phyloP scores from a whole-genome alignment of 2,329 filamentous ascomycete species.

The Botrytis fabae region DNA sequence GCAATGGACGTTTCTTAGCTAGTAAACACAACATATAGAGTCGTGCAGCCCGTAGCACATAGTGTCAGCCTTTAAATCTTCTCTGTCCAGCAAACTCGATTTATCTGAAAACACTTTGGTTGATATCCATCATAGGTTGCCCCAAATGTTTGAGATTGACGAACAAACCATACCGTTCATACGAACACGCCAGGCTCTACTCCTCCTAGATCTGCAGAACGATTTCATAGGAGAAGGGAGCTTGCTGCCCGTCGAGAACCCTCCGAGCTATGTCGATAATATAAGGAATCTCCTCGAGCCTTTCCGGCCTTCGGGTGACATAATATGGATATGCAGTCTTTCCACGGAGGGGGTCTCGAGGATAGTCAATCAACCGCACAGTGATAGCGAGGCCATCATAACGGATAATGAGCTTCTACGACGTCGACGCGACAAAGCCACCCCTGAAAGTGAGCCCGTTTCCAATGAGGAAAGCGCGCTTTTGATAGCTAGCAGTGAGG shows the following conservation, averaged over 20 bases:
- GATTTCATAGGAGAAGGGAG: slow-evolving; percentile 76
- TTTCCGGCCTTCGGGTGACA: slow-evolving; percentile 70
- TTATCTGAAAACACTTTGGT: background rate
- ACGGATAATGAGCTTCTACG: slow-evolving; percentile 36
- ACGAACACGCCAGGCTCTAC: slow-evolving; percentile 65
- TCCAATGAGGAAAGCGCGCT: slow-evolving; percentile 20
- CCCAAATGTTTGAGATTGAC: slow-evolving; percentile 57
- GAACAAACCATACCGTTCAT: slow-evolving; percentile 56
- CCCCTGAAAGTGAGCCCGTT: slow-evolving; percentile 23
- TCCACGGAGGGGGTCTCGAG: slow-evolving; percentile 62
- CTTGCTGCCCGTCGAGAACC: slow-evolving; percentile 64
- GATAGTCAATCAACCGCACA: slow-evolving; percentile 50
- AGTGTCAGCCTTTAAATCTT: background rate
- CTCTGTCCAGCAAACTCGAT: background rate
- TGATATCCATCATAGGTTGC: slow-evolving; percentile 25
- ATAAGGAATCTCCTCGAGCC: slow-evolving; percentile 65
- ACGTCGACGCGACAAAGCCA: background rate
- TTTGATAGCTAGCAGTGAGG: slow-evolving; percentile 21
- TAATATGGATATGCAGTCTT: slow-evolving; percentile 83
- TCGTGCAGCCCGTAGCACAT: slow-evolving; percentile 10
- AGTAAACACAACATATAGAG: slow-evolving; percentile 21
- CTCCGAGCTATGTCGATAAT: slow-evolving; percentile 65
- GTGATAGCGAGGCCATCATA: slow-evolving; percentile 39
- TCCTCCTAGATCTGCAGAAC: slow-evolving; percentile 86
- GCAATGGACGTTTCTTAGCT: slow-evolving; percentile 14